A percentile compares a stretch with the other conserved stretches of the same genome.
These are phyloP conservation scores for Penicillium polonicum DNA, from an alignment of 2,329 filamentous ascomycete species.

Conservation along the genomic window DNA sequence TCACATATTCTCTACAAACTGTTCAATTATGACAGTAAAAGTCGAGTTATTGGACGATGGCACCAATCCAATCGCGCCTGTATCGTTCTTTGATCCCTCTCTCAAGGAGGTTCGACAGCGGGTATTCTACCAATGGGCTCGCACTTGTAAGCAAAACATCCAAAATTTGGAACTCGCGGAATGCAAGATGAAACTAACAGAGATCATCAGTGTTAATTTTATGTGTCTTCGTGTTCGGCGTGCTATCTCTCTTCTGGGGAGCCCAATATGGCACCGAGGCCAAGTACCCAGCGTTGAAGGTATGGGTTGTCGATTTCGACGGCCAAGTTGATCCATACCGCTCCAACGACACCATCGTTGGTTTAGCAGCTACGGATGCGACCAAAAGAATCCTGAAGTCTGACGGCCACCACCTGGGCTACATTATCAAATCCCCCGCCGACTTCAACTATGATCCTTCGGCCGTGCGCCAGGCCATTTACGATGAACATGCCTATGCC, in stretches of 20 bases:
- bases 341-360: conserved; percentile 53
- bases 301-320: conserved; percentile 66
- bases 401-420: conserved; percentile 50
- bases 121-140: conserved; percentile 26
- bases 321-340: conserved; percentile 54
- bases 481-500: conserved; percentile 59
- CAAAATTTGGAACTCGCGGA: not conserved
- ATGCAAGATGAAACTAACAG: conserved; percentile 4
- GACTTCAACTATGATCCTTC: conserved; percentile 58
- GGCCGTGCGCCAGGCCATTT: conserved; percentile 58
- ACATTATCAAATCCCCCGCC: conserved; percentile 47
- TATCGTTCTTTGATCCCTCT: conserved; percentile 31
- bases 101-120: conserved; percentile 22
- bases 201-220: conserved; percentile 42
- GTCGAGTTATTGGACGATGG: not conserved
- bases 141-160: conserved; percentile 21
- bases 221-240: conserved; percentile 55
- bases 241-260: conserved; percentile 63
- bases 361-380: conserved; percentile 52
- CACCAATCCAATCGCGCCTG: conserved; percentile 14
- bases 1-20: not conserved
- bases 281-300: conserved; percentile 50
- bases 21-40: not conserved
- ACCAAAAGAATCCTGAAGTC: conserved; percentile 47
- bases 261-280: conserved; percentile 53